Conservation (phyloP, 768 basidiomycete species). For the Rhizopogon sp. region DNA sequence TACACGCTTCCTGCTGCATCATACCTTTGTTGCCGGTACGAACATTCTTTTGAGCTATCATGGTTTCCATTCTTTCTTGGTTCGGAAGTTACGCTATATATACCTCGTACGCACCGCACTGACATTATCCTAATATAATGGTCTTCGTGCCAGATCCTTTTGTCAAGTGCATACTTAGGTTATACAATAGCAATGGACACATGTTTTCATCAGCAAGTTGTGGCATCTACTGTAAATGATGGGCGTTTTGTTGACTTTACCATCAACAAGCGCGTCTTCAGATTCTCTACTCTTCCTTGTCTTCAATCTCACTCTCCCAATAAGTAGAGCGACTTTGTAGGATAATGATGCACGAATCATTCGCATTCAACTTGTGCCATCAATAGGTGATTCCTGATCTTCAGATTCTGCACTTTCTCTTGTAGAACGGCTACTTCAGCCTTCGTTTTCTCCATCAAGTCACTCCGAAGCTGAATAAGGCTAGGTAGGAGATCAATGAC, state of each 20-base stretch:
- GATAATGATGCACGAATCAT: too few species aligned
- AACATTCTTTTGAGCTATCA: conserved; percentile 20
- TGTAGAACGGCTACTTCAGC: conserved; percentile 20
- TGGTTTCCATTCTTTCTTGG: conserved; percentile 8
- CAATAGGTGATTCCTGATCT: conserved; percentile 40
- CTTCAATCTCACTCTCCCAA: too few species aligned
- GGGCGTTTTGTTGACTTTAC: too few species aligned
- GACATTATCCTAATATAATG: background rate
- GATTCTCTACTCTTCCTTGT: too few species aligned
- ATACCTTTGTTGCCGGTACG: conserved; percentile 3
- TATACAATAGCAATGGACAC: background rate
- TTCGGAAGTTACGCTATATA: conserved; percentile 12
- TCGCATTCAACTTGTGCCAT: conserved; percentile 17
- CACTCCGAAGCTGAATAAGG: conserved; percentile 35
- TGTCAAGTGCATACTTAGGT: background rate
- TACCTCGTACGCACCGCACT: conserved; percentile 5
- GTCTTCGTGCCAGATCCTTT: background rate
- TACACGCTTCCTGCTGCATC: conserved; percentile 1
- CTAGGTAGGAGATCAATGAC: conserved; percentile 41
- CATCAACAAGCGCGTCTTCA: too few species aligned
- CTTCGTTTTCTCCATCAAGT: conserved; percentile 36
- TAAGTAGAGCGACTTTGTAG: too few species aligned
- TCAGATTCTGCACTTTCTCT: conserved; percentile 46
- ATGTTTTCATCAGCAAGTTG: too few species aligned
- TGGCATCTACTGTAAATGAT: too few species aligned